Conservation (phyloP, 1,139 yeast genomes). For the Tardiomyces depauwii region DNA sequence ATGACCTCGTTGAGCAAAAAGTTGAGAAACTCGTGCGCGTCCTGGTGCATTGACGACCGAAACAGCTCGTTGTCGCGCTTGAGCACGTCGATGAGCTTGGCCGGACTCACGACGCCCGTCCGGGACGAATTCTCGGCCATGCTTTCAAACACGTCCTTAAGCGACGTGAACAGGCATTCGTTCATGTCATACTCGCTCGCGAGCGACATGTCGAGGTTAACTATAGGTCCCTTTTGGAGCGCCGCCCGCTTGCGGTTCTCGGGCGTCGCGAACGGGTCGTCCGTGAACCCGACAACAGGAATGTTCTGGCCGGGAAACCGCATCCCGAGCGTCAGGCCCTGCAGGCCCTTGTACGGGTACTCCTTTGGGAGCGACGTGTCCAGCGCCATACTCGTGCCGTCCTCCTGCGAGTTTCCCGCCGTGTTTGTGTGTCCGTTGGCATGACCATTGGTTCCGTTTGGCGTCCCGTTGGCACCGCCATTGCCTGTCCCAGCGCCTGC, state of each 20-base stretch:
- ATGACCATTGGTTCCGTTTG: neutral
- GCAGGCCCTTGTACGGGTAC: slow-evolving; percentile 16
- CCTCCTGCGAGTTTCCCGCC: neutral
- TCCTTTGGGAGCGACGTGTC: neutral
- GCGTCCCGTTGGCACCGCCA: neutral
- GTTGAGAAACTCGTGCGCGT: slow-evolving; percentile 93
- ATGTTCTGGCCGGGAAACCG: slow-evolving; percentile 28
- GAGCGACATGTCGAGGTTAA: slow-evolving; percentile 64
- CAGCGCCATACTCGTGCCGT: neutral
- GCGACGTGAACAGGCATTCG: slow-evolving; percentile 53
- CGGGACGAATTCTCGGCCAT: slow-evolving; percentile 61
- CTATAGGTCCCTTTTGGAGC: slow-evolving; percentile 67
- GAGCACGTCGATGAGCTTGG: slow-evolving; percentile 56
- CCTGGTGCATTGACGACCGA: slow-evolving; percentile 91
- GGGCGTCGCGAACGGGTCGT: slow-evolving; percentile 44
- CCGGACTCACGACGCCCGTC: slow-evolving; percentile 81
- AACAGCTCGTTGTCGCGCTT: slow-evolving; percentile 78
- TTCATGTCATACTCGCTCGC: slow-evolving; percentile 36
- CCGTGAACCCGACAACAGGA: slow-evolving; percentile 37
- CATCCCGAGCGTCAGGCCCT: slow-evolving; percentile 21
- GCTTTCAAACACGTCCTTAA: slow-evolving; percentile 78
- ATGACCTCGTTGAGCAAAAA: slow-evolving; percentile 73
- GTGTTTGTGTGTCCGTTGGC: neutral
- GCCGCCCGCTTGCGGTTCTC: slow-evolving; percentile 80
- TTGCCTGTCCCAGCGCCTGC: neutral